These are phyloP conservation scores for Scheffersomyces stipitis DNA, from an alignment of 805 yeast genomes.

Conservation along the genomic window DNA sequence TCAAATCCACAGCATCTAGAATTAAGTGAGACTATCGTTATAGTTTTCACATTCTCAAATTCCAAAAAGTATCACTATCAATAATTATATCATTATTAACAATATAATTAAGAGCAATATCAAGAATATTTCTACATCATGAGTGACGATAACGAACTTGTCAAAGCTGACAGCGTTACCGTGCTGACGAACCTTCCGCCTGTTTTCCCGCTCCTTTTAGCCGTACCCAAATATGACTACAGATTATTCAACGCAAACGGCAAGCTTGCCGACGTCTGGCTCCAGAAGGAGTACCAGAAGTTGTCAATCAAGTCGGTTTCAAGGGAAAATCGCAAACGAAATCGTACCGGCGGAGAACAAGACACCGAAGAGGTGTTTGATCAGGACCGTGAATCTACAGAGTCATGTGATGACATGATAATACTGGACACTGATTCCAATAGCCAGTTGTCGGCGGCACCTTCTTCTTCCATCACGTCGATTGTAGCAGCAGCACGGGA, in stretches of 20 bases:
- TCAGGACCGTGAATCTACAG: conserved; percentile 16
- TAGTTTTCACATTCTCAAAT: too few relatives aligned
- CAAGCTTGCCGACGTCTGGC: conserved; percentile 33
- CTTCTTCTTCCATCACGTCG: conserved; percentile 7
- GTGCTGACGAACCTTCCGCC: conserved; percentile 27
- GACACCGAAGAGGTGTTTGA: conserved; percentile 11
- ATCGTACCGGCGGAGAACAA: conserved; percentile 13
- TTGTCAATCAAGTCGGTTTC: conserved; percentile 14
- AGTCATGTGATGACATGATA: conserved; percentile 34
- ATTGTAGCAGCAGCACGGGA: conserved; percentile 10
- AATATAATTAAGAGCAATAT: too few relatives aligned
- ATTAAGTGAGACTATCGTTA: too few relatives aligned
- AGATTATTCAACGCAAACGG: conserved; percentile 28
- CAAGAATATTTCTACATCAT: too few relatives aligned
- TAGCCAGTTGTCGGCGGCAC: conserved; percentile 16
- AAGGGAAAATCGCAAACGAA: conserved; percentile 27
- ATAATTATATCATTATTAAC: too few relatives aligned
- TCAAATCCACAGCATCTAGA: too few relatives aligned
- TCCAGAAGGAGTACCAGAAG: conserved; percentile 26
- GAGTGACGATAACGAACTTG: too few relatives aligned
- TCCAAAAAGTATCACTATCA: too few relatives aligned
- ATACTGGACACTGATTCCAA: conserved; percentile 34
- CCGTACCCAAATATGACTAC: conserved; percentile 31
- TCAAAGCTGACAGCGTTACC: too few relatives aligned
- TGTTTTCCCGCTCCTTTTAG: conserved; percentile 31